Conservation (phyloP, 73 alveolate species). For the Breviolum minutum region DNA sequence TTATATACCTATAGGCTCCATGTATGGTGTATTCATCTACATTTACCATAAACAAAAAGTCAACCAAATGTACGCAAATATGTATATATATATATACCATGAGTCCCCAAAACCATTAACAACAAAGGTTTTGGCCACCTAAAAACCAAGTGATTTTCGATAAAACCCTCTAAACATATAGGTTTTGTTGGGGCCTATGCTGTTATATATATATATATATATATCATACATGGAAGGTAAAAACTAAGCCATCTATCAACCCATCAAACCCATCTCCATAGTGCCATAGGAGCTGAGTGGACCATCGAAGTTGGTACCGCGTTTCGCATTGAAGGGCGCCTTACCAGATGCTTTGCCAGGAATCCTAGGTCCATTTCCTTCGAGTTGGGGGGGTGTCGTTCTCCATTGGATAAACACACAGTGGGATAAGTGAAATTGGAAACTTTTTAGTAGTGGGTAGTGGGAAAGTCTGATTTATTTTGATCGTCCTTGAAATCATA, state of each 20-base stretch:
- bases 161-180: not conserved
- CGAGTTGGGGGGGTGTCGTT: too few species aligned
- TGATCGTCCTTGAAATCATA: too few species aligned
- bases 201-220: too few species aligned
- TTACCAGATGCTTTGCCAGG: conserved; percentile 35
- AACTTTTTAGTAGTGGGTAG: too few species aligned
- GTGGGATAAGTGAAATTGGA: too few species aligned
- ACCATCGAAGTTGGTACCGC: conserved; percentile 8
- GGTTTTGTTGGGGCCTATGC: too few species aligned
- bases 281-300: conserved; percentile 37
- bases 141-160: not conserved
- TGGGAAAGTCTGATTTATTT: too few species aligned
- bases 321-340: not conserved
- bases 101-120: not conserved
- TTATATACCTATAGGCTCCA: not conserved
- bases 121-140: not conserved
- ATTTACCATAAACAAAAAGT: not conserved
- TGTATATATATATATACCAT: not conserved
- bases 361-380: too few species aligned
- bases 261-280: not conserved
- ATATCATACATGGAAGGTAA: too few species aligned
- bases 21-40: not conserved
- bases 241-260: not conserved
- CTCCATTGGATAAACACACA: too few species aligned
- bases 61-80: not conserved